These are phyloP conservation scores for Penicillium sclerotigenum DNA, from an alignment of 2,329 filamentous ascomycete genomes.

Conservation along the genomic window DNA sequence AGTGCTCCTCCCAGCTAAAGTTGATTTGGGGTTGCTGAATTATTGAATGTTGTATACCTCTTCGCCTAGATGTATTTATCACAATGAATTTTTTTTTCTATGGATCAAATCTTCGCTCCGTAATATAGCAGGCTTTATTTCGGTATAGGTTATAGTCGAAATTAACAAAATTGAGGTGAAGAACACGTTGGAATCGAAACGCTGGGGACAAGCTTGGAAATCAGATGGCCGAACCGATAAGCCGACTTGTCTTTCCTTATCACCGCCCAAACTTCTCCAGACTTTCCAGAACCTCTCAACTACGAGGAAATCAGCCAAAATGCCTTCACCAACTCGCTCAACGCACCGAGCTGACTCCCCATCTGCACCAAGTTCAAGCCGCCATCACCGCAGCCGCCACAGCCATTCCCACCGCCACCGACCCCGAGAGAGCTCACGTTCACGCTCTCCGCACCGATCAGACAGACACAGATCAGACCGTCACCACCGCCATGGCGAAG, in stretches of 20 bases:
- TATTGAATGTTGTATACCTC: constrained; percentile 20
- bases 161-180: background rate
- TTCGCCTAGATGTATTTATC: constrained; percentile 27
- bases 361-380: constrained; percentile 9
- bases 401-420: constrained; percentile 23
- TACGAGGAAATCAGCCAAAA: constrained; percentile 1
- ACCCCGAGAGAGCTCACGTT: constrained; percentile 29
- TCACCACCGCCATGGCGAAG: constrained; percentile 37
- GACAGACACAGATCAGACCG: constrained; percentile 34
- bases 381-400: constrained; percentile 19
- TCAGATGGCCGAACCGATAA: constrained; percentile 1
- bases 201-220: background rate
- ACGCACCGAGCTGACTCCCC: constrained; percentile 5
- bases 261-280: background rate
- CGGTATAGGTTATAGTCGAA: background rate
- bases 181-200: background rate
- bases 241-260: constrained; percentile 1
- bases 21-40: constrained; percentile 2
- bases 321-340: constrained; percentile 17
- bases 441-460: constrained; percentile 37
- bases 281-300: background rate
- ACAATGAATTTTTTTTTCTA: constrained; percentile 4
- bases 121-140: background rate
- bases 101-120: background rate
- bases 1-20: constrained; percentile 31